Evolutionary conservation across 495 filamentous ascomycete species (phyloP).

Genomic region (Cercophora samala): DNA sequence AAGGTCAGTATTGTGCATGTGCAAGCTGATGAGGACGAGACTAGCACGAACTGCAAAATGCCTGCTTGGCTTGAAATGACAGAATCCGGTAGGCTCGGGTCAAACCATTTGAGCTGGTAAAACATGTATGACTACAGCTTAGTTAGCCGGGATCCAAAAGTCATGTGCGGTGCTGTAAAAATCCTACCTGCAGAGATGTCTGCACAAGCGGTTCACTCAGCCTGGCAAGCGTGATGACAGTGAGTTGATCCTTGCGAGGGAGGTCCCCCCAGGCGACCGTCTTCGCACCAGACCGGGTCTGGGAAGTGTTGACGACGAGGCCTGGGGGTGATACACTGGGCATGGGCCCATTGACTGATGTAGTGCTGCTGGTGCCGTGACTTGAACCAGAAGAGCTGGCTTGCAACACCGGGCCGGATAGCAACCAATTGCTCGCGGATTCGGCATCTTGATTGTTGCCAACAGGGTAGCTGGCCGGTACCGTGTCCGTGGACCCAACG

Average conservation of each 20-base stretch:
- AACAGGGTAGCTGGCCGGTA: background rate
- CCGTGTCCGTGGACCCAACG: background rate
- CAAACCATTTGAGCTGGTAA: slow-evolving; percentile 71
- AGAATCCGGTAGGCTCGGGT: slow-evolving; percentile 59
- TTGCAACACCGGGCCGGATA: too few species aligned
- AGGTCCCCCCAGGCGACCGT: slow-evolving; percentile 65
- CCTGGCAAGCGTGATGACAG: slow-evolving; percentile 69
- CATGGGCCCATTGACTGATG: background rate
- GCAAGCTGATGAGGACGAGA: background rate
- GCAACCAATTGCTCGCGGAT: background rate
- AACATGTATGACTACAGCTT: slow-evolving; percentile 63
- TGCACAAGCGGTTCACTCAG: slow-evolving; percentile 77
- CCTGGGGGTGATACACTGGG: background rate
- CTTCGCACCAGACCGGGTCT: slow-evolving; percentile 16
- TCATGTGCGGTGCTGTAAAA: background rate
- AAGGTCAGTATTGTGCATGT: slow-evolving; percentile 2
- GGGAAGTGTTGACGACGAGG: background rate
- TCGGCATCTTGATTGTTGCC: background rate
- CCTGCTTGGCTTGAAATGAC: slow-evolving; percentile 75
- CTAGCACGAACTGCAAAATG: slow-evolving; percentile 53
- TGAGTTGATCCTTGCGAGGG: slow-evolving; percentile 70
- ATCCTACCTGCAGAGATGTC: slow-evolving; percentile 60
- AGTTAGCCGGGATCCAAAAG: background rate
- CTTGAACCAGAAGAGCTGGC: background rate
- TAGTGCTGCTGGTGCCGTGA: background rate